Conservation (phyloP, 371 early-diverging fungal genomes). For the Mucor plumbeus region DNA sequence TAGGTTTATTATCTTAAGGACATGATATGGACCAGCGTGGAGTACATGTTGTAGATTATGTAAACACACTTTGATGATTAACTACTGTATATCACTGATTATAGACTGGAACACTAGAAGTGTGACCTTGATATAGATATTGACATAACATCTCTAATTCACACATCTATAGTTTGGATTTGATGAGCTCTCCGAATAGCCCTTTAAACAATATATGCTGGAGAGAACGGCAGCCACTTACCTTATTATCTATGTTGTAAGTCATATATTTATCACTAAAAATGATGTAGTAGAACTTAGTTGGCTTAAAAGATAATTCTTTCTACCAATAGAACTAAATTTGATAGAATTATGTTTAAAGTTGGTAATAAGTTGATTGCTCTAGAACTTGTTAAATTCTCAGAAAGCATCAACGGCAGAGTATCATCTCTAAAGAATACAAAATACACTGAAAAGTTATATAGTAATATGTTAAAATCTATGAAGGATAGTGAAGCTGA, state of each 20-base stretch:
- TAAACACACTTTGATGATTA: too few relatives aligned
- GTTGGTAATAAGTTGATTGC: slow-evolving; percentile 3
- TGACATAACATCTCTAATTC: slow-evolving; percentile 13
- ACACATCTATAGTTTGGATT: slow-evolving; percentile 10
- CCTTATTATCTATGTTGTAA: slow-evolving; percentile 14
- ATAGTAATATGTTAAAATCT: slow-evolving; percentile 2
- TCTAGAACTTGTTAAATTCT: slow-evolving; percentile 12
- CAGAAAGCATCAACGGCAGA: slow-evolving; percentile 13
- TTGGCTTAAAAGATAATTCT: slow-evolving; percentile 22
- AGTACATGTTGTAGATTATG: too few relatives aligned
- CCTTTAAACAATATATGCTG: slow-evolving; percentile 6
- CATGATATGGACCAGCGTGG: too few relatives aligned
- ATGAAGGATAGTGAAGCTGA: not conserved
- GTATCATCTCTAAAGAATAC: slow-evolving; percentile 7
- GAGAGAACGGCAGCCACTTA: slow-evolving; percentile 16
- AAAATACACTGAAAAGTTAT: slow-evolving; percentile 14
- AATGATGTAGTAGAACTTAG: slow-evolving; percentile 19
- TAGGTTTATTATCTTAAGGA: too few relatives aligned
- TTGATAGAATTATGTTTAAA: slow-evolving; percentile 15
- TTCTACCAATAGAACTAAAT: slow-evolving; percentile 15
- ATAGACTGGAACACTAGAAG: too few relatives aligned
- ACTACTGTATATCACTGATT: too few relatives aligned
- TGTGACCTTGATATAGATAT: too few relatives aligned
- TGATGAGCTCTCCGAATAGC: slow-evolving; percentile 12
- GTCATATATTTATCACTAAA: slow-evolving; percentile 13